Conservation (phyloP, 2,329 filamentous ascomycete species). For the Coniochaeta sp. region DNA sequence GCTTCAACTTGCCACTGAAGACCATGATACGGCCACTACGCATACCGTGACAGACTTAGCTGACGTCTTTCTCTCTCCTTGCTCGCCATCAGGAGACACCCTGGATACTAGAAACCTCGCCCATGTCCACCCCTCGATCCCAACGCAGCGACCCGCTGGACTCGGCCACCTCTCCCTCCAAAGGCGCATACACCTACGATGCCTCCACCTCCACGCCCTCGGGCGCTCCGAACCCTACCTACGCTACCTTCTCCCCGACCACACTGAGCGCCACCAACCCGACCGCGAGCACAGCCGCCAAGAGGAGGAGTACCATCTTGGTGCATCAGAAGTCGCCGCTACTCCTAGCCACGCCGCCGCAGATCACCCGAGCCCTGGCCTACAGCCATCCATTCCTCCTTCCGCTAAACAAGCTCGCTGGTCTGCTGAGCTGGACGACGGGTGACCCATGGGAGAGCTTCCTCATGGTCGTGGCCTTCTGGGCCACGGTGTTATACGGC, state of each 20-base stretch:
- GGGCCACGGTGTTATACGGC: constrained; percentile 80
- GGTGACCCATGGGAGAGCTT: constrained; percentile 97
- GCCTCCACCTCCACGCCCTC: constrained; percentile 22
- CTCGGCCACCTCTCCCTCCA: constrained; percentile 12
- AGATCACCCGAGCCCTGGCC: constrained; percentile 87
- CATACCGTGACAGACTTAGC: constrained; percentile 5
- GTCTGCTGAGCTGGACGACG: constrained; percentile 88
- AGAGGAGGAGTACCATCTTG: constrained; percentile 82
- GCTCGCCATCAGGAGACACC: constrained; percentile 31
- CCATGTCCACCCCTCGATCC: constrained; percentile 40
- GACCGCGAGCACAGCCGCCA: constrained; percentile 52
- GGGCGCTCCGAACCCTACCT: constrained; percentile 56
- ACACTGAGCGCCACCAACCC: constrained; percentile 64
- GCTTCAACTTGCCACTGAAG: constrained; percentile 4
- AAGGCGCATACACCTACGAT: constrained; percentile 19
- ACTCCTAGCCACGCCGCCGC: constrained; percentile 85
- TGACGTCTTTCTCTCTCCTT: constrained; percentile 5
- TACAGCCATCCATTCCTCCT: constrained; percentile 94
- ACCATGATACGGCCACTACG: constrained; percentile 1
- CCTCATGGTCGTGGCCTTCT: constrained; percentile 75
- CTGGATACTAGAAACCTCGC: constrained; percentile 39
- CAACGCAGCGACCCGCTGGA: constrained; percentile 26
- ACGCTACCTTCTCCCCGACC: constrained; percentile 83
- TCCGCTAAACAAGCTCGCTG: constrained; percentile 77
- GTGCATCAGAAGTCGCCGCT: constrained; percentile 96